Evolutionary conservation across 2,329 filamentous ascomycete species (phyloP).

Genomic region (Talaromyces pinophilus): DNA sequence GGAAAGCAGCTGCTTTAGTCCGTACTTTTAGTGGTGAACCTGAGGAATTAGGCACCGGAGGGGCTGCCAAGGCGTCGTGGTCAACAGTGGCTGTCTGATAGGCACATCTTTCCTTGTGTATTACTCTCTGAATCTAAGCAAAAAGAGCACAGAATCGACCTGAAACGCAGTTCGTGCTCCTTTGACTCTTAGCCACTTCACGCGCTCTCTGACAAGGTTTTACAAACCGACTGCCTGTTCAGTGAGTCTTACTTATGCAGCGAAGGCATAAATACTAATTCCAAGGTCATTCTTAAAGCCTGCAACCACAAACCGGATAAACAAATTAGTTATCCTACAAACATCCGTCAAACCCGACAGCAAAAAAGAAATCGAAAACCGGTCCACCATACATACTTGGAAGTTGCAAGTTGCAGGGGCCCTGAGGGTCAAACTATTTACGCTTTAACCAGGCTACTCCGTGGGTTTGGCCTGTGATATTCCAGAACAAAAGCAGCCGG

Average conservation of each 20-base stretch:
- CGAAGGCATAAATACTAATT: neutral
- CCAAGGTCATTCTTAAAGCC: neutral
- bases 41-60: constrained; percentile 18
- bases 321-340: neutral
- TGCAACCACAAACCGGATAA: neutral
- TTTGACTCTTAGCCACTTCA: constrained; percentile 1
- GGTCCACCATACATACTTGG: neutral
- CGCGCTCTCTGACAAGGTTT: neutral
- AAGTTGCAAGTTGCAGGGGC: neutral
- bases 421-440: neutral
- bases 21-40: constrained; percentile 1
- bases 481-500: constrained; percentile 1
- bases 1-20: neutral
- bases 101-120: neutral
- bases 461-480: neutral
- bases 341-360: neutral
- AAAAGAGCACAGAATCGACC: neutral
- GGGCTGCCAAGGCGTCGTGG: constrained; percentile 13
- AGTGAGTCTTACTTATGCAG: neutral
- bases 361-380: neutral
- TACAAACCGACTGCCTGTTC: neutral
- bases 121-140: neutral
- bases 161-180: neutral
- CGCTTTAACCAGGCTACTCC: neutral
- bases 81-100: constrained; percentile 11